phyloP scores from a whole-genome alignment of 2,329 filamentous ascomycete genomes.

The Botrytis squamosa region DNA sequence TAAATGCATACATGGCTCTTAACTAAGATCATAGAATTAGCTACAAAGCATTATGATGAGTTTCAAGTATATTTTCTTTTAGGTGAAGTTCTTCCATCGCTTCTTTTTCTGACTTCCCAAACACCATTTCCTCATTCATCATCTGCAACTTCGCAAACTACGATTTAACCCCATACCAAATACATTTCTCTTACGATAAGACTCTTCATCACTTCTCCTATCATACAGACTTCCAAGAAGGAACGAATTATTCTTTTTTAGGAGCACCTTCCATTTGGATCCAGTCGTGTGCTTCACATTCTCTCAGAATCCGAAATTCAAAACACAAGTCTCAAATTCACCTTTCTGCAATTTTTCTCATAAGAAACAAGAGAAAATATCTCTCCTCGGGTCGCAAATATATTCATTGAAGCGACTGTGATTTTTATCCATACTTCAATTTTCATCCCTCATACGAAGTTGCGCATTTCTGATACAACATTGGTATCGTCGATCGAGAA shows the following conservation, averaged over 20 bases:
- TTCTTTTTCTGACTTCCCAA: neutral
- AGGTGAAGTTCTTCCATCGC: neutral
- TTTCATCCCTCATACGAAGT: neutral
- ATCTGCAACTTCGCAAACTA: neutral
- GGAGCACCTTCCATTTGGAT: neutral
- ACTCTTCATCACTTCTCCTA: fast-evolving
- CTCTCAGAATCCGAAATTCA: neutral
- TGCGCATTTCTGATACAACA: neutral
- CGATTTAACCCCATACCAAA: neutral
- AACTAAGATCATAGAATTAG: neutral
- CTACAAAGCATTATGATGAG: neutral
- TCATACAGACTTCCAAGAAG: neutral
- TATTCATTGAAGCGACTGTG: no score
- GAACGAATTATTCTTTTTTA: neutral
- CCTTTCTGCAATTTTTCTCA: neutral
- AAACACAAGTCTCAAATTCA: neutral
- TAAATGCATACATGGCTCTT: neutral
- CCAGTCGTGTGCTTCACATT: neutral
- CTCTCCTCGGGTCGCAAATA: fast-evolving
- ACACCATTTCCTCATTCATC: neutral
- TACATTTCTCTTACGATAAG: fast-evolving
- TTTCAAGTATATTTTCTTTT: neutral
- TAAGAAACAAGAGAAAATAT: fast-evolving
- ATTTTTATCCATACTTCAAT: neutral
- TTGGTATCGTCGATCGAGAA: neutral